Base-by-base conservation (phyloP, 2,329 filamentous ascomycete species). In the Neopestalotiopsis rosae region DNA sequence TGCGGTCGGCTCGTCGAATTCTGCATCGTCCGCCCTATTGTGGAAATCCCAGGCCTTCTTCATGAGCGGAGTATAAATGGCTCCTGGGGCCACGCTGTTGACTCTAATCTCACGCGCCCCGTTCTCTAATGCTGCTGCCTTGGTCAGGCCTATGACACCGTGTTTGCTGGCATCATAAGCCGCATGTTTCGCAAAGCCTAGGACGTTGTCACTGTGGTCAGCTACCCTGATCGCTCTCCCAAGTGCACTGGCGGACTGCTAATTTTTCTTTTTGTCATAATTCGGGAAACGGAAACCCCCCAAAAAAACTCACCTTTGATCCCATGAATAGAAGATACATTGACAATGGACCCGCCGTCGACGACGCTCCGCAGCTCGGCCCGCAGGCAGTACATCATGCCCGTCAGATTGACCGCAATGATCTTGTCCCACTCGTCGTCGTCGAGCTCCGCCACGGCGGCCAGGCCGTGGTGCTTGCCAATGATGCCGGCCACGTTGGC, bases 331-430 rank as follows among this genome's bases (percentile, higher is more conserved):
- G 85, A 88, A 32, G 85, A 81, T 34, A 87, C 81, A 74, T 88
- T 90, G 67, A 91, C 88, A 73, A 91, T 89, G 69, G 87, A 88
- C 7, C 87, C 87, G 1, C 85, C 83, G 5, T 82, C 76, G 28
- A 80, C 79, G 62, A 89, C 82, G 56, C 81, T 81, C 49, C 75
- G 75, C 57, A 86, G 78, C 76, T 84, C 77, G 40, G 83, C 83
- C 52, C 85, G 79, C 71, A 87, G 71, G 70, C 84, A 86, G 74
- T 86, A 84, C 84, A 86, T 86, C 56, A 79, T 82, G n/a, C 85
- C 85, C 9, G 83, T 86, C 66, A 87, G 74, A 69, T 87, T 87
- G 59, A 86, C 79, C 13, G 59, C 61, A 42, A 87, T 84, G 67
- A 85, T 83, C 63, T 78, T 81, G 61, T 86, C 74, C 85, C 85